Conservation (phyloP, 306 rosid genomes). For the Cucurbita moschata region DNA sequence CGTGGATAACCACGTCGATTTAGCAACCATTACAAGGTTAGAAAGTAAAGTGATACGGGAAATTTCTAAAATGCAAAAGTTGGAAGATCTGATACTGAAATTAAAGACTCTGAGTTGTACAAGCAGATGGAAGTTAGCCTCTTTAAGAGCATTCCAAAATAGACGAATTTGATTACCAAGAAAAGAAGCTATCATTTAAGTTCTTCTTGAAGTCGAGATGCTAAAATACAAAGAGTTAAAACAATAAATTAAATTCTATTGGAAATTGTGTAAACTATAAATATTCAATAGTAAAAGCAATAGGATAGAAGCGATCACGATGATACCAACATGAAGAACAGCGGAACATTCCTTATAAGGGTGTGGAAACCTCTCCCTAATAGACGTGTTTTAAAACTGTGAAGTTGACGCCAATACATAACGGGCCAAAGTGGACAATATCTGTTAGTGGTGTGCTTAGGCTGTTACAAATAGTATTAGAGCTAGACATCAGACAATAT, state of each 20-base stretch:
- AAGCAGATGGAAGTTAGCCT: conserved; percentile 6
- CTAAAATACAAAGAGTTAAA: neutral
- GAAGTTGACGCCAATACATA: too few species aligned
- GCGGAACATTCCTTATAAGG: too few species aligned
- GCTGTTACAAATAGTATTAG: too few species aligned
- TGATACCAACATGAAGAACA: neutral
- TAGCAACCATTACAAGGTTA: conserved; percentile 2
- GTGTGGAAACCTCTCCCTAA: too few species aligned
- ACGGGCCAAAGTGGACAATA: too few species aligned
- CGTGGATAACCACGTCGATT: conserved; percentile 3
- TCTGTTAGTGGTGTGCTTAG: too few species aligned
- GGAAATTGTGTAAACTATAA: neutral
- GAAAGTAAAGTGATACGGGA: neutral
- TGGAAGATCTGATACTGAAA: neutral
- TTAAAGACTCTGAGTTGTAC: conserved; percentile 7
- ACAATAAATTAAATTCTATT: neutral
- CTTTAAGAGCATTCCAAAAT: conserved; percentile 7
- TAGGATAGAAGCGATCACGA: neutral
- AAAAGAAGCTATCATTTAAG: neutral
- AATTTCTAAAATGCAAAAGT: conserved; percentile 7
- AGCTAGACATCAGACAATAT: too few species aligned
- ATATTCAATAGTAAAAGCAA: neutral
- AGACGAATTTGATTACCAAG: neutral
- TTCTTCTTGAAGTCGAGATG: neutral
- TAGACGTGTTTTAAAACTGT: too few species aligned